Evolutionary conservation across 1,139 yeast species (phyloP).

Genomic region (Candida tropicalis): DNA sequence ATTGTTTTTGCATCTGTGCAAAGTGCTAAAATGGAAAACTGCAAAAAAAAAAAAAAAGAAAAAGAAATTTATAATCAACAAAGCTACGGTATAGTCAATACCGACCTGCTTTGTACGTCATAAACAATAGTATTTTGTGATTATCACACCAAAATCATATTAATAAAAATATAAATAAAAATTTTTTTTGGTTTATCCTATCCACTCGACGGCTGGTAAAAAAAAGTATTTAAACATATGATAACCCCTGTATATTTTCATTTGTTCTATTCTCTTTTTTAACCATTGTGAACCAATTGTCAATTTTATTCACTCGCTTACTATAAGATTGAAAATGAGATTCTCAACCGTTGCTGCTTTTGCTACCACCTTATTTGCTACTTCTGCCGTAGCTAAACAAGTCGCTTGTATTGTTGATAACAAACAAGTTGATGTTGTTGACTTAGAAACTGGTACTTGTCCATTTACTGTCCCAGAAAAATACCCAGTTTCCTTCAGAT

Average conservation of each 20-base stretch:
- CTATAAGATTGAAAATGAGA: constrained; percentile 9
- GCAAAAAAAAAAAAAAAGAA: too few relatives aligned
- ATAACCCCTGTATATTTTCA: background rate
- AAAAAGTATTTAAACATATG: background rate
- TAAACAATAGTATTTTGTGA: too few relatives aligned
- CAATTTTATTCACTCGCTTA: constrained; percentile 10
- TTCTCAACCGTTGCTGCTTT: constrained; percentile 16
- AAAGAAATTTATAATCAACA: too few relatives aligned
- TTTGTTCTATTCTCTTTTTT: background rate
- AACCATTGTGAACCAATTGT: background rate
- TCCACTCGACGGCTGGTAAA: too few relatives aligned
- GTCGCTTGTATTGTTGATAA: constrained; percentile 45
- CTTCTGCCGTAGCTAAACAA: constrained; percentile 28
- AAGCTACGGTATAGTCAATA: too few relatives aligned
- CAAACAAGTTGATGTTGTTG: constrained; percentile 35
- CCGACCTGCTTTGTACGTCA: too few relatives aligned
- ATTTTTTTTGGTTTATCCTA: background rate
- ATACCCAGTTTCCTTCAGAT: constrained; percentile 31
- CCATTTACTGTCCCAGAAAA: constrained; percentile 37
- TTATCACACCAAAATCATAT: too few relatives aligned
- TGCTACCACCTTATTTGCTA: constrained; percentile 23
- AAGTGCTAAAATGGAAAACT: too few relatives aligned
- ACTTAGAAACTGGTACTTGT: constrained; percentile 45
- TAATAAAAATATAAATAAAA: too few relatives aligned
- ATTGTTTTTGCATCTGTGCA: too few relatives aligned